These are phyloP conservation scores for Pseudevernia furfuracea DNA, from an alignment of 495 filamentous ascomycete genomes.

Conservation along the genomic window DNA sequence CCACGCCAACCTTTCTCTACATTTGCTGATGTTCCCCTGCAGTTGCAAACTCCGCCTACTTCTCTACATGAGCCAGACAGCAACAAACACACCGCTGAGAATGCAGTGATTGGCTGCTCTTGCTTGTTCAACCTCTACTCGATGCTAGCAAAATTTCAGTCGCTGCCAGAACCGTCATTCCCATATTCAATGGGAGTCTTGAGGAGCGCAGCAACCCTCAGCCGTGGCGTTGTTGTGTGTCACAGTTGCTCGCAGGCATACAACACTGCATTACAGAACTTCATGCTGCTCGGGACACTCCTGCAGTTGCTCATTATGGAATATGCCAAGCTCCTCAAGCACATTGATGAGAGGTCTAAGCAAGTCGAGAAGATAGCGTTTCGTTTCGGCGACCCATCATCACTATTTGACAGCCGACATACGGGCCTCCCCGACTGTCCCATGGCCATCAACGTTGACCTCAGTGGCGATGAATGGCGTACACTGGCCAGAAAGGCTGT, in stretches of 20 bases:
- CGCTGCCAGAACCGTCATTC: constrained; percentile 16
- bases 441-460: constrained; percentile 23
- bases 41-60: background rate
- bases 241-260: constrained; percentile 13
- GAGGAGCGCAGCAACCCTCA: constrained; percentile 9
- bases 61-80: background rate
- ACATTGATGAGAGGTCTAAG: constrained; percentile 20
- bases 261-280: constrained; percentile 21
- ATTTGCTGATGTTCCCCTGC: background rate
- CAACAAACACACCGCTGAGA: background rate
- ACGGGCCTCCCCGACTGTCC: constrained; percentile 22
- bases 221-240: constrained; percentile 13
- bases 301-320: constrained; percentile 17
- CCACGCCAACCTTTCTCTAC: background rate
- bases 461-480: constrained; percentile 22
- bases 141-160: constrained; percentile 18
- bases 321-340: constrained; percentile 19
- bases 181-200: constrained; percentile 14
- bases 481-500: constrained; percentile 22
- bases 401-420: constrained; percentile 9
- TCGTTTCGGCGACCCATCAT: constrained; percentile 19
- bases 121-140: constrained; percentile 22
- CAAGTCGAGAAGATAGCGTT: constrained; percentile 14
- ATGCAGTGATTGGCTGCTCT: constrained; percentile 8
- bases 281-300: constrained; percentile 19